phyloP scores from a whole-genome alignment of 2,329 filamentous ascomycete genomes.

The Pseudohalonectria lignicola region DNA sequence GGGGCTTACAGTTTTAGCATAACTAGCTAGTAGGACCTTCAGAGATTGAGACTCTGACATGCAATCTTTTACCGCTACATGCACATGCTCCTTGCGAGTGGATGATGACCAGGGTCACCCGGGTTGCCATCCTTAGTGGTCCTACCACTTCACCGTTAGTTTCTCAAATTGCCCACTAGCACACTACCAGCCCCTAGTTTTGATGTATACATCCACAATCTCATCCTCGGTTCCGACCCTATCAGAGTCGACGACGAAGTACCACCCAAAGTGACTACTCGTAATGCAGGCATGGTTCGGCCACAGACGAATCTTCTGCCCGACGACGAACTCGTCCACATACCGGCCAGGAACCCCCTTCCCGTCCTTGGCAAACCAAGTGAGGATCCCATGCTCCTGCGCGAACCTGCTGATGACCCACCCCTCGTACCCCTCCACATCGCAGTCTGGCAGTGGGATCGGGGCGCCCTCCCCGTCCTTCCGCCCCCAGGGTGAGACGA shows the following conservation, averaged over 20 bases:
- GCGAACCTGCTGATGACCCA: slow-evolving; percentile 64
- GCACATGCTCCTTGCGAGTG: no score
- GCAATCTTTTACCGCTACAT: no score
- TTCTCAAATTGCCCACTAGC: not conserved
- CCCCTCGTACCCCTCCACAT: slow-evolving; percentile 22
- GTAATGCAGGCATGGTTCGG: slow-evolving; percentile 77
- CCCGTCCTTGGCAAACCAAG: slow-evolving; percentile 39
- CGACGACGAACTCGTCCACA: slow-evolving; percentile 40
- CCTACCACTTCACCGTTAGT: no score
- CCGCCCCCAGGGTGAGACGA: slow-evolving; percentile 49
- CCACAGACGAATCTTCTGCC: slow-evolving; percentile 60
- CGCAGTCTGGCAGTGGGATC: slow-evolving; percentile 20
- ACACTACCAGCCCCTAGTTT: slow-evolving; percentile 57
- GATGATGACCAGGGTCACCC: no score
- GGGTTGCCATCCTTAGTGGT: no score
- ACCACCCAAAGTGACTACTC: slow-evolving; percentile 60
- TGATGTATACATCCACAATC: slow-evolving; percentile 65
- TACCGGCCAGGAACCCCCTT: slow-evolving; percentile 23
- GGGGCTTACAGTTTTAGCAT: no score
- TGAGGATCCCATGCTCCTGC: slow-evolving; percentile 69
- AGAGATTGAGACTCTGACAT: no score
- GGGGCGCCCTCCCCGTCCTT: slow-evolving; percentile 5
- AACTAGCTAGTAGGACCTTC: no score
- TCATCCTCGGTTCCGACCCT: slow-evolving; percentile 40
- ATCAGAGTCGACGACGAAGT: slow-evolving; percentile 60